These are phyloP conservation scores for Curvularia hawaiiensis DNA, from an alignment of 2,329 filamentous ascomycete species.

Conservation along the genomic window DNA sequence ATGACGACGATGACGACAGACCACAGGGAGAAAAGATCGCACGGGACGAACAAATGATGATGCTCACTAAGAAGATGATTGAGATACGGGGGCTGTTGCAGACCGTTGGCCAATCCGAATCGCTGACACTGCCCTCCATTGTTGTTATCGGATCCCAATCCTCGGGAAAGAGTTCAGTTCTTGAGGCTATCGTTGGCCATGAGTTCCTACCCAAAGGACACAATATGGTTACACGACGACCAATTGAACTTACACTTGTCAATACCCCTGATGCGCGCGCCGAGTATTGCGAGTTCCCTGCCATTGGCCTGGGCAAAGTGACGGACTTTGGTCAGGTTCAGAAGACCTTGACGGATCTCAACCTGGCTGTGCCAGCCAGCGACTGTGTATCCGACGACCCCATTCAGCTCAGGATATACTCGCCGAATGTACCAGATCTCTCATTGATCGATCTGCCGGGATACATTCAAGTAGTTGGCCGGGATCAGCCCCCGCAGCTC, in stretches of 20 bases:
- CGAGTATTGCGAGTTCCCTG: slow-evolving; percentile 96
- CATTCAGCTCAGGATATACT: slow-evolving; percentile 94
- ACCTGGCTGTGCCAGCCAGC: slow-evolving; percentile 85
- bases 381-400: slow-evolving; percentile 97
- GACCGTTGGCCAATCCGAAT: slow-evolving; percentile 87
- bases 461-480: slow-evolving; percentile 94
- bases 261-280: slow-evolving; percentile 87
- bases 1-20: slow-evolving; percentile 70
- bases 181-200: slow-evolving; percentile 96
- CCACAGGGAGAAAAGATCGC: slow-evolving; percentile 69
- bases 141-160: slow-evolving; percentile 99
- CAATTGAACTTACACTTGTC: slow-evolving; percentile 93
- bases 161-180: slow-evolving; percentile 94
- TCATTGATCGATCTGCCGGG: slow-evolving; percentile 96
- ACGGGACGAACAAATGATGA: slow-evolving; percentile 98
- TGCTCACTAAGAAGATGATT: slow-evolving; percentile 99
- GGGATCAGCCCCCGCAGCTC: slow-evolving; percentile 86
- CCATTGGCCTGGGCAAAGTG: slow-evolving; percentile 85
- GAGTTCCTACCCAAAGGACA: slow-evolving; percentile 97
- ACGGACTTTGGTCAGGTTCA: slow-evolving; percentile 93
- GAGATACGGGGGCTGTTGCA: slow-evolving; percentile 93
- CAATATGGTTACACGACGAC: slow-evolving; percentile 96
- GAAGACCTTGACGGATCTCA: slow-evolving; percentile 91
- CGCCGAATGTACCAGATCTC: slow-evolving; percentile 91
- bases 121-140: slow-evolving; percentile 89